Evolutionary conservation across 2,329 filamentous ascomycete species (phyloP).

Genomic region (Sclerotinia spermophila): DNA sequence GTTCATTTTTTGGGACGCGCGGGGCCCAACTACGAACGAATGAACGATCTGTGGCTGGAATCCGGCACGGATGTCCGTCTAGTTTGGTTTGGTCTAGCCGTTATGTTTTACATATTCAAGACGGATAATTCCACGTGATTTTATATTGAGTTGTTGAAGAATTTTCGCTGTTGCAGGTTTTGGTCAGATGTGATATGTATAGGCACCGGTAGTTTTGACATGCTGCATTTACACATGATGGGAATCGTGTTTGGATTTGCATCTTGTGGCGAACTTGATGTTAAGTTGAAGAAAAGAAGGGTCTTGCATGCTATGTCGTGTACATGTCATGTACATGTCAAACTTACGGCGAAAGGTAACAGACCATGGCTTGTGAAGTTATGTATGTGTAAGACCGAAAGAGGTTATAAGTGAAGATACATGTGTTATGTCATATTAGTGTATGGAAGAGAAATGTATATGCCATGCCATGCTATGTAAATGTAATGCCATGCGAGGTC

Average conservation of each 20-base stretch:
- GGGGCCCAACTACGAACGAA: neutral
- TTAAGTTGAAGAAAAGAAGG: neutral
- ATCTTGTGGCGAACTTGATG: neutral
- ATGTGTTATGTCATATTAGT: neutral
- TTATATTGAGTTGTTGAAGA: slow-evolving; percentile 4
- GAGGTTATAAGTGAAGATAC: neutral
- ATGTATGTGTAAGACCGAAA: neutral
- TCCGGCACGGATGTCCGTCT: neutral
- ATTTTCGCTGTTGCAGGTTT: neutral
- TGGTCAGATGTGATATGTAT: neutral
- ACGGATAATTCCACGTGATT: slow-evolving; percentile 2
- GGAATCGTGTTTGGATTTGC: neutral
- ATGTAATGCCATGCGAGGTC: no score
- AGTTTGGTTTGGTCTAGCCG: neutral
- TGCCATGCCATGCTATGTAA: slow-evolving; percentile 9
- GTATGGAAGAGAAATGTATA: neutral
- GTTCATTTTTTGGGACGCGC: neutral
- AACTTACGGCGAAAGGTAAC: neutral
- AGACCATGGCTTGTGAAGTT: neutral
- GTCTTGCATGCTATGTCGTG: neutral
- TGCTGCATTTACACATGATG: neutral
- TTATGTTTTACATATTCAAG: neutral
- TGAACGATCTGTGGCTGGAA: slow-evolving; percentile 2
- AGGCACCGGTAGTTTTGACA: neutral
- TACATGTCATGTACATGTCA: neutral